Base-by-base conservation (phyloP, 1,139 yeast genomes). In the Sugiyamaella xylanicola region DNA sequence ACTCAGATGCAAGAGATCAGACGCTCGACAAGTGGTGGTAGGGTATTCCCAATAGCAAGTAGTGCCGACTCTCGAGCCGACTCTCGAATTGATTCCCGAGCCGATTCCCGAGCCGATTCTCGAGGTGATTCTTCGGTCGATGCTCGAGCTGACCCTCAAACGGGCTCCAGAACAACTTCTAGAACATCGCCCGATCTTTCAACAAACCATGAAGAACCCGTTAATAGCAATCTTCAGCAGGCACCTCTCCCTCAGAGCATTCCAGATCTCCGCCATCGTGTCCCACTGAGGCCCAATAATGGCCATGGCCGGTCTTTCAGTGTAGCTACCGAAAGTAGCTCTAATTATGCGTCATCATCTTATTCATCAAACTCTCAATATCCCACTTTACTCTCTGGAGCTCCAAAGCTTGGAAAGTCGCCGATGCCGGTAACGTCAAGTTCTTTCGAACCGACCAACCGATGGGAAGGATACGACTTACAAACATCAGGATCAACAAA, bases 1-100 rank as follows among this genome's bases (percentile, higher is more conserved):
- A 25, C 59, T 7, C 65, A 65, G 39, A 57, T 66, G 56, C 59
- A 62, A 53, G 56, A 55, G 25, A 52, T 65, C 35, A 52, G 68
- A 19, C 39, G 64, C 37, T 56, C 65, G 4, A 60, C 68, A 25
- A 55, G 57, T 40, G 58, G 49, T 41, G 48, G 54, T 17, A 36
- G 54, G 20, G 36, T 21, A 13, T 17, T 46, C 17, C 54, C 52
- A 19, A 5, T n/a, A 32, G 15, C 37, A 45, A 29, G 48, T 22
- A 5, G 42, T 32, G 36, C 41, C 16, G 40, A 49, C 3, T 15
- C 21, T 20, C 36, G 22, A 32, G 25, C n/a, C 32, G 17, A 4
- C 22, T 42, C n/a, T n/a, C n/a, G n/a, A n/a, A n/a, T n/a, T n/a
- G n/a, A n/a, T n/a, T n/a, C n/a, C n/a, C n/a, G n/a, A n/a, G n/a